Evolutionary conservation across 306 rosid genomes (phyloP), one percentile per base, ranked within the genome.

Genomic region (Vigna reflexopilosa): DNA sequence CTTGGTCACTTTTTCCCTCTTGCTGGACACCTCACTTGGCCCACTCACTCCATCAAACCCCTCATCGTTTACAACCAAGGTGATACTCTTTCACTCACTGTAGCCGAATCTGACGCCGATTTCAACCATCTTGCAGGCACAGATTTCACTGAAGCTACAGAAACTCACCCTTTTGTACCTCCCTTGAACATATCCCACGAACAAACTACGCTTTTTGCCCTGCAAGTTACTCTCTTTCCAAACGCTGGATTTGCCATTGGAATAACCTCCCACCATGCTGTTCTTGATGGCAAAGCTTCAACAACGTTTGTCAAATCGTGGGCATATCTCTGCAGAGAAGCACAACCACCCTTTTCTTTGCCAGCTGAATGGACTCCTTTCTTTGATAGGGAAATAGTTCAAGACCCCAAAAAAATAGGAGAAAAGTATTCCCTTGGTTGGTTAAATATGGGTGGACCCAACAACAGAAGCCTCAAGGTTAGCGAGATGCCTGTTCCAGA

Each of bases 291-390:
- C 8, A 83, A 70, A 12, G 70, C 73, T 1, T 77, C 86, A 30
- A 79, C 81, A 9, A 65, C 75, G 2, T 91, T 88, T 38, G 20
- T 86, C 10, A 91, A 91, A 74, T 70, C 90, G 0, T 91, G 97
- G 93, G 87, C 93, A 62, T 72, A 74, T 14, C 47, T 85, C 4
- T 88, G 94, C 72, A 67, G 50, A 11, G 49, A 42, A 44, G 50
- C 51, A 63, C 77, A 34, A 4, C 50, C 76, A 3, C 4, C 71
- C 2, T 14, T 26, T 17, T 17, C 17, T 1, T 14, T 84, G 73
- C 69, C 76, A 2, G 9, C 72, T 2, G 72, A 87, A 11, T 24
- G 75, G 2, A 17, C 6, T 16, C 93, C 94, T 30, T 72, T 81
- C 4, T 81, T 49, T 17, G 90, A 87, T 5, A 85, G 93, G 32